These are phyloP conservation scores for Blastocystis sp. DNA, from an alignment of 352 stramenopile species.

Conservation along the genomic window DNA sequence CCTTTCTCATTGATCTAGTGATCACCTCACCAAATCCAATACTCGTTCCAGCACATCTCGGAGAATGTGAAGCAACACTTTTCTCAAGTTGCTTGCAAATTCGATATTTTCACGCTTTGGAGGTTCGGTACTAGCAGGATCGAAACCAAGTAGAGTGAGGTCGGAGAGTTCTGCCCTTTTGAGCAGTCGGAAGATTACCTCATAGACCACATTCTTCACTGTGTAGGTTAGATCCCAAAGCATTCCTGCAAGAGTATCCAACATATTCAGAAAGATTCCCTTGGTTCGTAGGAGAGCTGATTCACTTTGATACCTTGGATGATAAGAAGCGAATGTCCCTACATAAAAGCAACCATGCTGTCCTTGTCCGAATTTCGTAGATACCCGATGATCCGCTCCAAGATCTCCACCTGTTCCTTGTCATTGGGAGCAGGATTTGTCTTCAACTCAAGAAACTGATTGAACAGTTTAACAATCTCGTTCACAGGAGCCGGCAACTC, in stretches of 20 bases:
- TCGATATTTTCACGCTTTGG: slow-evolving; percentile 34
- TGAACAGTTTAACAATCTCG: slow-evolving; percentile 35
- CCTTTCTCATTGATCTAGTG: slow-evolving; percentile 49
- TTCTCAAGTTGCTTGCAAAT: slow-evolving; percentile 15
- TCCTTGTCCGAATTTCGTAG: slow-evolving; percentile 53
- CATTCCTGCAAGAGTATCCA: background rate
- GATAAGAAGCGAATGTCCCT: too few relatives aligned
- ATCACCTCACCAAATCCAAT: background rate
- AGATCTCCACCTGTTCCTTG: slow-evolving; percentile 58
- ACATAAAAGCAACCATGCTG: slow-evolving; percentile 57
- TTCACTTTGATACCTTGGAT: slow-evolving; percentile 38
- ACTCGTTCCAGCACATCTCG: slow-evolving; percentile 13
- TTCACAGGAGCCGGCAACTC: background rate
- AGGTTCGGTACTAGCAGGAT: slow-evolving; percentile 1
- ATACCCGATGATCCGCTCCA: slow-evolving; percentile 59
- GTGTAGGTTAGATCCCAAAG: slow-evolving; percentile 57
- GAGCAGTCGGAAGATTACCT: slow-evolving; percentile 60
- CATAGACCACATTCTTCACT: slow-evolving; percentile 59
- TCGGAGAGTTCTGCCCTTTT: slow-evolving; percentile 39
- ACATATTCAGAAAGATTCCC: slow-evolving; percentile 40
- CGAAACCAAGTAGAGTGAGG: slow-evolving; percentile 48
- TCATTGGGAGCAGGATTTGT: slow-evolving; percentile 17
- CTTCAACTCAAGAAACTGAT: slow-evolving; percentile 34
- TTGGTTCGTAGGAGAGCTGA: slow-evolving; percentile 9
- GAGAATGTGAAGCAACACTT: slow-evolving; percentile 53